Conservation (phyloP, 2,329 filamentous ascomycete species). For the Hypoxylon sp. region DNA sequence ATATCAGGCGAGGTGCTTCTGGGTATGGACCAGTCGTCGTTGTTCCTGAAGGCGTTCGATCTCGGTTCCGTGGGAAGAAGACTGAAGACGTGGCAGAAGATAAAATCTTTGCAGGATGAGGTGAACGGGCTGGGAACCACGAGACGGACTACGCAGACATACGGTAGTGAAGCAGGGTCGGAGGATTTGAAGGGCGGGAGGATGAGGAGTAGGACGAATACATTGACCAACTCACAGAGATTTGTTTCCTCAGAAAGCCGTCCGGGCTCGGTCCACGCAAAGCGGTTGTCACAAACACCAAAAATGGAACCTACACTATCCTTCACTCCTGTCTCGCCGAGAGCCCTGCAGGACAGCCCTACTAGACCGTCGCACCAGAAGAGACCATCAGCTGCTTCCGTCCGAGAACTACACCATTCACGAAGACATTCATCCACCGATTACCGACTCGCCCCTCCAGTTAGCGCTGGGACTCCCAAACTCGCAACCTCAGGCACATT, state of each 20-base stretch:
- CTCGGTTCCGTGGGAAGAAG: conserved; percentile 89
- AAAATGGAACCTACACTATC: conserved; percentile 60
- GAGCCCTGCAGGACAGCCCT: conserved; percentile 58
- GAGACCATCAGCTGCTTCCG: conserved; percentile 82
- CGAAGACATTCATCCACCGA: conserved; percentile 90
- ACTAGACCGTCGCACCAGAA: conserved; percentile 63
- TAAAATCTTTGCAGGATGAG: conserved; percentile 91
- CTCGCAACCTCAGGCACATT: conserved; percentile 59
- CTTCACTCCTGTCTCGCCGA: conserved; percentile 57
- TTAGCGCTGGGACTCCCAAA: conserved; percentile 56
- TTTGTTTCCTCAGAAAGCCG: conserved; percentile 58
- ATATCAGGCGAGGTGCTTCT: conserved; percentile 93
- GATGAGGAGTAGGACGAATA: conserved; percentile 68
- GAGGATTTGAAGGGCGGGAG: conserved; percentile 60
- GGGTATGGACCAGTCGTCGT: conserved; percentile 93
- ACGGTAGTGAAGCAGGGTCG: conserved; percentile 69
- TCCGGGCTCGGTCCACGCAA: conserved; percentile 60
- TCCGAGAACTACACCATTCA: conserved; percentile 84
- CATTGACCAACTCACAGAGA: conserved; percentile 63
- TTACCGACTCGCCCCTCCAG: conserved; percentile 62
- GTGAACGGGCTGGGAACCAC: conserved; percentile 66
- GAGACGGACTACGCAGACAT: conserved; percentile 66
- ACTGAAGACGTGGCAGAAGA: conserved; percentile 96
- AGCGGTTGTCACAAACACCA: conserved; percentile 65
- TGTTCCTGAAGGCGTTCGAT: conserved; percentile 96